A percentile compares a stretch with the other conserved stretches of the same genome.
Evolutionary conservation across 2,329 filamentous ascomycete genomes (phyloP).

Genomic region (Epichloe scottii): DNA sequence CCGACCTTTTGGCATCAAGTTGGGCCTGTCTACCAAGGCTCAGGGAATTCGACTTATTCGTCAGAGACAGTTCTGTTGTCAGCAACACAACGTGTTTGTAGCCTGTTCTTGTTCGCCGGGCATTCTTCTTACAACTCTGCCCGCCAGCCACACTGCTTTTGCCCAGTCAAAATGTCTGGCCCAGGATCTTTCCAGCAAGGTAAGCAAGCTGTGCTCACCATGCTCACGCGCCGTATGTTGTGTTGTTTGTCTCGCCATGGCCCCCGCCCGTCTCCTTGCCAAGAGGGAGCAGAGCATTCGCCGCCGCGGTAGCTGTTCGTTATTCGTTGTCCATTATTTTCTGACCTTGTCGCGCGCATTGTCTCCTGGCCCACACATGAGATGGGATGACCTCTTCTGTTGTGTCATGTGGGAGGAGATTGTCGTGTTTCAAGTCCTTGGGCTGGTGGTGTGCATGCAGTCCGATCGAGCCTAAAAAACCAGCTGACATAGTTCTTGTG

Average conservation of each 20-base stretch:
- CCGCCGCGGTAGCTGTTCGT: background rate
- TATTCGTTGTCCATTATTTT: background rate
- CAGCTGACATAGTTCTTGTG: constrained; percentile 4
- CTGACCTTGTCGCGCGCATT: constrained; percentile 2
- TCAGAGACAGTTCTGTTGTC: background rate
- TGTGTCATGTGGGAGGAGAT: constrained; percentile 8
- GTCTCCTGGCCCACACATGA: constrained; percentile 2
- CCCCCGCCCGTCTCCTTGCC: background rate
- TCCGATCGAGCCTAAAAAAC: constrained; percentile 2
- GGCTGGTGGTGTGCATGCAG: background rate
- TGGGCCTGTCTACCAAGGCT: background rate
- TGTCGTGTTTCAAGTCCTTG: constrained; percentile 13
- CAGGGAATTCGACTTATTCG: background rate
- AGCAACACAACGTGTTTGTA: background rate
- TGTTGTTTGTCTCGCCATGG: background rate
- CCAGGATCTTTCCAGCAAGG: constrained; percentile 8
- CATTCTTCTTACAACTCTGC: background rate
- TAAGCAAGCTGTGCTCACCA: constrained; percentile 3
- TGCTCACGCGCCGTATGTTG: background rate
- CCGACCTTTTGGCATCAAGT: constrained; percentile 2
- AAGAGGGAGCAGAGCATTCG: background rate
- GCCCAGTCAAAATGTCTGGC: constrained; percentile 8
- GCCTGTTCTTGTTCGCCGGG: background rate
- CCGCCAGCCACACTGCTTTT: background rate
- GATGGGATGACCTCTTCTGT: constrained; percentile 1